Evolutionary conservation across 148 eudicot genomes (phyloP).

Genomic region (Chenopodium album): DNA sequence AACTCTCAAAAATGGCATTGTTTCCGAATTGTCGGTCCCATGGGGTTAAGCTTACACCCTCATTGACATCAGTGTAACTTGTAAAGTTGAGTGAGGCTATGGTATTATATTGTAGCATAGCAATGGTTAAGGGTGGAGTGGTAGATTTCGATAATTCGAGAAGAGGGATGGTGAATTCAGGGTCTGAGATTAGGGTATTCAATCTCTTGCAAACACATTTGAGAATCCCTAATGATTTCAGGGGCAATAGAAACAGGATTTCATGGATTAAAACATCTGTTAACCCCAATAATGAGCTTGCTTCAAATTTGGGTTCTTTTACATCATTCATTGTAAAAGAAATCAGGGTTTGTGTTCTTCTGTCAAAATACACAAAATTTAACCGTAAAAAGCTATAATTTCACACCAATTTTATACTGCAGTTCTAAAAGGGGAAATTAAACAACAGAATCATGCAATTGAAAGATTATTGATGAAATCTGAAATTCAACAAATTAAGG

Average conservation of each 20-base stretch:
- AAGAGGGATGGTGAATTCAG: not conserved
- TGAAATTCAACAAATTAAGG: too few species aligned
- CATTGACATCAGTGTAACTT: too few species aligned
- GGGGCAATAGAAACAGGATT: not conserved
- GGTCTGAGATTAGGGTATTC: not conserved
- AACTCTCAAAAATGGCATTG: not conserved
- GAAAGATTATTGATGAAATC: too few species aligned
- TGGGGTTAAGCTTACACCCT: not conserved
- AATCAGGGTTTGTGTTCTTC: too few species aligned
- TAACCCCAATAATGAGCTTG: not conserved
- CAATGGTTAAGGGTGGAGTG: not conserved
- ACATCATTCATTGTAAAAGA: not conserved
- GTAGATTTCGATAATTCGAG: not conserved
- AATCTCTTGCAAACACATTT: slow-evolving; percentile 7
- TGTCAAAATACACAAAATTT: too few species aligned
- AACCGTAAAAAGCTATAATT: too few species aligned
- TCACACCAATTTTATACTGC: too few species aligned
- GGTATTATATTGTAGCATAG: not conserved
- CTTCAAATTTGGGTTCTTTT: not conserved
- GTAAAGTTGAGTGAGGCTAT: not conserved
- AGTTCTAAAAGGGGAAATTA: too few species aligned
- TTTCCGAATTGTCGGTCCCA: not conserved
- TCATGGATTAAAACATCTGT: not conserved
- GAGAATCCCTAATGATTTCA: slow-evolving; percentile 11
- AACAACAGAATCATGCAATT: too few species aligned